These are phyloP conservation scores for Colletotrichum sansevieriae DNA, from an alignment of 2,329 filamentous ascomycete species.

Conservation along the genomic window DNA sequence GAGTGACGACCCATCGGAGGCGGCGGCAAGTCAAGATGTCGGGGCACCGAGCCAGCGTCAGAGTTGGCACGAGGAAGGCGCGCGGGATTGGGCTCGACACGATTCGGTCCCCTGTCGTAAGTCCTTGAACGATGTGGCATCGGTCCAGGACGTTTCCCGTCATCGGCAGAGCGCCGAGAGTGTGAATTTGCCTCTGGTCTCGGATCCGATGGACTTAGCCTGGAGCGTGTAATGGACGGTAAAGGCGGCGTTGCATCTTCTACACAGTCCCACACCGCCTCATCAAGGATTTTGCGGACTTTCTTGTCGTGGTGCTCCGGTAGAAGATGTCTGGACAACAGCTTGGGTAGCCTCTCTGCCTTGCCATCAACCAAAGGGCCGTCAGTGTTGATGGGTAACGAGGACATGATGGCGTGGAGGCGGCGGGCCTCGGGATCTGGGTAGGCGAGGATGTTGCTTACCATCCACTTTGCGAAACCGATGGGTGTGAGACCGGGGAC, in stretches of 20 bases:
- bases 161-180: slow-evolving; percentile 5
- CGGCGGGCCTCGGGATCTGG: slow-evolving; percentile 81
- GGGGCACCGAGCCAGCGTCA: slow-evolving; percentile 19
- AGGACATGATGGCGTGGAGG: slow-evolving; percentile 74
- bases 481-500: slow-evolving; percentile 75
- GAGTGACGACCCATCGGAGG: slow-evolving; percentile 32
- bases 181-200: slow-evolving; percentile 23
- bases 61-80: slow-evolving; percentile 28
- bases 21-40: slow-evolving; percentile 23
- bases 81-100: slow-evolving; percentile 8
- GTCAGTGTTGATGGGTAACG: slow-evolving; percentile 74
- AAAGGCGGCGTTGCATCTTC: slow-evolving; percentile 33
- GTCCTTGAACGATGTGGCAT: slow-evolving; percentile 9
- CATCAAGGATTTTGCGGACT: slow-evolving; percentile 71
- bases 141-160: slow-evolving; percentile 7
- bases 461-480: slow-evolving; percentile 81
- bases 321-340: slow-evolving; percentile 80
- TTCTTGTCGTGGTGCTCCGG: slow-evolving; percentile 70
- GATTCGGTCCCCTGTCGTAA: slow-evolving; percentile 15
- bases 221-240: slow-evolving; percentile 13
- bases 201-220: slow-evolving; percentile 6
- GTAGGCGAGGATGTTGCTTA: slow-evolving; percentile 78
- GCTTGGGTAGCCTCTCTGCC: slow-evolving; percentile 82
- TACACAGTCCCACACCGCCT: slow-evolving; percentile 65
- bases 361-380: slow-evolving; percentile 68